Percentiles rank a stretch among this genome's conserved stretches.
phyloP scores from a whole-genome alignment of 306 rosid species.

The cucumber (Cucumis sativus) region Cucumber_9930_V3 NC_026657.2:3038001-3038500 shows the following conservation, averaged over 20 bases:
- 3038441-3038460: neutral
- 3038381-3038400: too few species aligned
- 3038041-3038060: conserved; percentile 52
- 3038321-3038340: too few species aligned
- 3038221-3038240: neutral
- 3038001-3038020: neutral
- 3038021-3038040: conserved; percentile 33
- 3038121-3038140: conserved; percentile 34
- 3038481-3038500: too few species aligned
- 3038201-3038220: conserved; percentile 10
- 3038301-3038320: too few species aligned
- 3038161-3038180: conserved; percentile 48
- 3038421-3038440: too few species aligned
- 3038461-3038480: neutral
- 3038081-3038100: conserved; percentile 76
- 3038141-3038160: conserved; percentile 41
- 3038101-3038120: conserved; percentile 70
- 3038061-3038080: conserved; percentile 37
- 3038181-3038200: conserved; percentile 64
- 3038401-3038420: neutral
- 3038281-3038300: too few species aligned
- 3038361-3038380: too few species aligned
- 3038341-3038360: too few species aligned
- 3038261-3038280: neutral
- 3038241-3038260: neutral